Percentiles rank a stretch among this genome's conserved stretches.
Conservation (phyloP, 768 basidiomycete genomes). For the Melanogaster broomeanus region DNA sequence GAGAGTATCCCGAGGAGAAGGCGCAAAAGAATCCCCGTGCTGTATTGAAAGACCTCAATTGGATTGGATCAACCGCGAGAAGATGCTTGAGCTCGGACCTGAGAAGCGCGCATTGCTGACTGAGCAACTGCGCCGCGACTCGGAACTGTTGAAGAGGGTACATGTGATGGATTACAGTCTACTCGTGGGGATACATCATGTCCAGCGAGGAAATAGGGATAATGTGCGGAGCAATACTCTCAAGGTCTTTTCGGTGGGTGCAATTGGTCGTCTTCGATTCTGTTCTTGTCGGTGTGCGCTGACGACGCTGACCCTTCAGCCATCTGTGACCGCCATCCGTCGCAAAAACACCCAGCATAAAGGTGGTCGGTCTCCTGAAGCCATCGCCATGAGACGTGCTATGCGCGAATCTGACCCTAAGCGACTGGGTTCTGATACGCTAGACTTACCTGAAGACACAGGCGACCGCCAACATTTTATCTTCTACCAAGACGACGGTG, state of each 20-base stretch:
- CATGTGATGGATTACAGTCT: slow-evolving; percentile 97
- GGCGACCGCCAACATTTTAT: slow-evolving; percentile 68
- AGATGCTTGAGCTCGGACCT: slow-evolving; percentile 87
- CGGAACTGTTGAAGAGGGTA: slow-evolving; percentile 79
- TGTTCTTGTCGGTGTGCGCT: background rate
- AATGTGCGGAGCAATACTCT: slow-evolving; percentile 89
- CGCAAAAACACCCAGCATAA: slow-evolving; percentile 62
- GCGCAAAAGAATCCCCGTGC: slow-evolving; percentile 77
- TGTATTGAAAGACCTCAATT: slow-evolving; percentile 95
- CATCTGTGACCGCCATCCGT: slow-evolving; percentile 65
- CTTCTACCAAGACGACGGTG: slow-evolving; percentile 98
- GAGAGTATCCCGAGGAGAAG: slow-evolving; percentile 85
- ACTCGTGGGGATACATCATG: slow-evolving; percentile 91
- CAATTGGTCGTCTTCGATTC: background rate
- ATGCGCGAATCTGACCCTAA: slow-evolving; percentile 84
- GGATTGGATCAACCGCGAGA: slow-evolving; percentile 83
- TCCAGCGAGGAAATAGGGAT: slow-evolving; percentile 88
- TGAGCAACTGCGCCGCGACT: slow-evolving; percentile 88
- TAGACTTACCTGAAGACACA: slow-evolving; percentile 64
- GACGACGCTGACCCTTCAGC: slow-evolving; percentile 41
- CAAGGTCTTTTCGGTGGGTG: slow-evolving; percentile 85
- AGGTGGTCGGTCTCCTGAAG: slow-evolving; percentile 64
- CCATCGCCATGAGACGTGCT: slow-evolving; percentile 81
- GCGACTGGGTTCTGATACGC: slow-evolving; percentile 52
- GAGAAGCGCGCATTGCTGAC: slow-evolving; percentile 90